Base-by-base conservation (phyloP, 176 grass and related monocot genomes). In the Canna indica region DNA sequence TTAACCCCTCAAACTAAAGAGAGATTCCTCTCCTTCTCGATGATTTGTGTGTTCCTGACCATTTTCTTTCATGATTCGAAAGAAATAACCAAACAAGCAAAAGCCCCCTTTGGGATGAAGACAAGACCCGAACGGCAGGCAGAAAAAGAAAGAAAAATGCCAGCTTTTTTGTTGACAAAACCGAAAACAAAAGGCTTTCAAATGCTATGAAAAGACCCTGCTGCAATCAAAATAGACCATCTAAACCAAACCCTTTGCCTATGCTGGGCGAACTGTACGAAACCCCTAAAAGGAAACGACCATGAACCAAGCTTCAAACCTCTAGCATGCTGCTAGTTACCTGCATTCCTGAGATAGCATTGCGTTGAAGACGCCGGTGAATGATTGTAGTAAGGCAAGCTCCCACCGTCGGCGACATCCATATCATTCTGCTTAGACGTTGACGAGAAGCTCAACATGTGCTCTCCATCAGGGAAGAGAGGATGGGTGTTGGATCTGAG, bases 401-500 rank as follows among this genome's bases (percentile, higher is more conserved):
- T 79, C 15, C 67, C 84, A 26, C 79, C 84, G 68, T 60, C n/a
- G 8, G 56, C 73, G 22, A 75, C 69, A 10, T 22, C 62, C 0
- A 42, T 70, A 5, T 58, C 68, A 11, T 17, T 70, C 0, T 28
- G 69, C 24, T 50, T 75, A 10, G 81, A 16, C 3, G 81, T 63
- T 18, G 88, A 82, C 47, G 88, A 75, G 86, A 96, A 96, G 86
- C 88, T 91, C 30, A 96, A 86, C 93, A 96, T 91, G 42, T 96
- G 86, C 79, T 88, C 93, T 36, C 87, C 77, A 4, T 74, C 88
- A 33, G 50, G 47, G 2, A 73, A 59, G 18, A 57, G 52, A 26
- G 52, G 32, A 15, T 58, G 70, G 70, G 50, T 38, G 48, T 58
- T 38, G 52, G 70, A 57, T 58, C 50, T 59, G 52, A 10, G 34